Percentiles rank a stretch among this genome's conserved stretches.
phyloP scores from a whole-genome alignment of 768 basidiomycete species.

The Psilocybe azurescens region DNA sequence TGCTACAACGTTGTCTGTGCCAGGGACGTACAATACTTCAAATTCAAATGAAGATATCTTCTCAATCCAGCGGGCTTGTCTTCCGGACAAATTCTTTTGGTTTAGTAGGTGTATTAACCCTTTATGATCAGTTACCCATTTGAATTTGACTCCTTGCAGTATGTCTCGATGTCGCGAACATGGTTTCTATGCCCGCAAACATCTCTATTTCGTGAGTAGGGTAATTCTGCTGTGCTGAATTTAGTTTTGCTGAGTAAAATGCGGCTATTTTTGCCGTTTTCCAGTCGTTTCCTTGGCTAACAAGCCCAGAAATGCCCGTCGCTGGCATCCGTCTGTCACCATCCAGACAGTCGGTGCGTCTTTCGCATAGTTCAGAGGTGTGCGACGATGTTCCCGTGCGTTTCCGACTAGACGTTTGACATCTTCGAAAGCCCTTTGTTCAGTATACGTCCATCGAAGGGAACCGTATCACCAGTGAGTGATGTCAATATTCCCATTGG shows the following conservation, averaged over 20 bases:
- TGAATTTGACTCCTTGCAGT: constrained; percentile 31
- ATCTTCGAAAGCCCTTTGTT: too few species aligned
- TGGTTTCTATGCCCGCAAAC: neutral
- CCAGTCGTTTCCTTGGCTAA: constrained; percentile 27
- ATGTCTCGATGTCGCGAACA: constrained; percentile 30
- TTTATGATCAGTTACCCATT: constrained; percentile 32
- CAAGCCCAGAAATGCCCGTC: constrained; percentile 30
- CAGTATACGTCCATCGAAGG: too few species aligned
- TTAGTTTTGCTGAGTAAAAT: constrained; percentile 32
- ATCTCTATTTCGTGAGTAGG: too few species aligned
- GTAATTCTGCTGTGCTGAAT: too few species aligned
- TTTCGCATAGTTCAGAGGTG: too few species aligned
- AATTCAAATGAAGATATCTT: constrained; percentile 5
- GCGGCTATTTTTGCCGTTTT: constrained; percentile 26
- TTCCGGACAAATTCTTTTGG: constrained; percentile 34
- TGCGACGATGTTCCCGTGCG: too few species aligned
- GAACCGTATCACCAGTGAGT: too few species aligned
- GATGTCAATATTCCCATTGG: too few species aligned
- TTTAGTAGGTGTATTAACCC: constrained; percentile 28
- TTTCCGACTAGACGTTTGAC: too few species aligned
- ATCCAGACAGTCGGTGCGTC: constrained; percentile 27
- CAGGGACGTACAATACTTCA: constrained; percentile 21
- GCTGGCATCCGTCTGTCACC: constrained; percentile 32
- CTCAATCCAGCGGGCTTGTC: constrained; percentile 40
- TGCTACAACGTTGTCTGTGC: constrained; percentile 31